phyloP scores from a whole-genome alignment of 2,329 filamentous ascomycete genomes.

The Fonsecaea erecta region DNA sequence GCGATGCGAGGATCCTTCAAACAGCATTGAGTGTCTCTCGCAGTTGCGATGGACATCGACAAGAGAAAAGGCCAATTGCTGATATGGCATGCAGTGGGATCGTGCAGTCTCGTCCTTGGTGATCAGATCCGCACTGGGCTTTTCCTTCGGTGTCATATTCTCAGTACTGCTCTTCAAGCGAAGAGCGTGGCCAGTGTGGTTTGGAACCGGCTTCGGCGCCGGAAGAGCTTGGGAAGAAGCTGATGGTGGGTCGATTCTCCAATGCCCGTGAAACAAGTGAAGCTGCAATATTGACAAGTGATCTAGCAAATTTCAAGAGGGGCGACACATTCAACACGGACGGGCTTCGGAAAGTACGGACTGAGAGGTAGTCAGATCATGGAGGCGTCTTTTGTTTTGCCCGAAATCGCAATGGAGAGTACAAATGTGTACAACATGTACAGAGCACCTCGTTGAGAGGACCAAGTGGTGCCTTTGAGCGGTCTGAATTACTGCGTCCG shows the following conservation, averaged over 20 bases:
- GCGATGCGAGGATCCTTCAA: not conserved
- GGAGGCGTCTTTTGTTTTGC: slow-evolving; percentile 11
- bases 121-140: slow-evolving; percentile 93
- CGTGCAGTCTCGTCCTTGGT: slow-evolving; percentile 96
- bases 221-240: slow-evolving; percentile 98
- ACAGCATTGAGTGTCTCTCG: not conserved
- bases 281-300: slow-evolving; percentile 17
- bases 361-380: slow-evolving; percentile 31
- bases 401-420: slow-evolving; percentile 22
- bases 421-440: slow-evolving; percentile 33
- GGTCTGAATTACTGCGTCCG: slow-evolving; percentile 4
- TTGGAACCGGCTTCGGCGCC: slow-evolving; percentile 92
- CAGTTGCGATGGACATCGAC: not conserved
- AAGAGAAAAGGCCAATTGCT: slow-evolving; percentile 19
- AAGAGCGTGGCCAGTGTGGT: slow-evolving; percentile 94
- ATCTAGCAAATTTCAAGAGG: slow-evolving; percentile 38
- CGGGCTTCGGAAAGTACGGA: slow-evolving; percentile 38
- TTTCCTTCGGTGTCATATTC: slow-evolving; percentile 97
- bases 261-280: not conserved
- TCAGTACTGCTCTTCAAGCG: slow-evolving; percentile 98
- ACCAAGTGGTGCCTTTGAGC: slow-evolving; percentile 10
- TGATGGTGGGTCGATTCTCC: slow-evolving; percentile 66
- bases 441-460: slow-evolving; percentile 18
- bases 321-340: slow-evolving; percentile 36
- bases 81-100: slow-evolving; percentile 75